Percentiles rank a stretch among this genome's conserved stretches.
phyloP scores from a whole-genome alignment of 2,329 filamentous ascomycete species.

The Drechslera avenae region DNA sequence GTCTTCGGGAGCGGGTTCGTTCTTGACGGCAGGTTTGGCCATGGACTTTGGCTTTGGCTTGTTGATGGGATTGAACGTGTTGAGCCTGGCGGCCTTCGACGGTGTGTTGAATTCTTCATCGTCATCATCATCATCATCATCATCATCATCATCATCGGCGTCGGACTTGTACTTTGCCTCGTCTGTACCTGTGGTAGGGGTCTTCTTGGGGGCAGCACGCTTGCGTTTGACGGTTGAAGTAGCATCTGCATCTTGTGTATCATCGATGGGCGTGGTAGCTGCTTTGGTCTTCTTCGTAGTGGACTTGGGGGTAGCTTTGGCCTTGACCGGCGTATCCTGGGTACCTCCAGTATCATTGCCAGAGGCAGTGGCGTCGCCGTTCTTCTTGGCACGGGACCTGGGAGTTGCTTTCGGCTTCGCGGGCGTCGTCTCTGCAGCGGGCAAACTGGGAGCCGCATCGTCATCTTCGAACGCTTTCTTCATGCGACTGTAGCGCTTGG shows the following conservation, averaged over 20 bases:
- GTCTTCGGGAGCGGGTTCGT: neutral
- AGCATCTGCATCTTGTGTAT: neutral
- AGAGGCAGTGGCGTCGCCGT: neutral
- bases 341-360: neutral
- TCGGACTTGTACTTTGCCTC: slow-evolving; percentile 8
- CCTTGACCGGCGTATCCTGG: neutral
- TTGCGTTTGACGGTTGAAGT: slow-evolving; percentile 28
- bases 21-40: neutral
- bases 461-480: slow-evolving; percentile 38
- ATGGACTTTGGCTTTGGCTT: slow-evolving; percentile 7
- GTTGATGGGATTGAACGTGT: neutral
- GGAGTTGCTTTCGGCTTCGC: slow-evolving; percentile 8
- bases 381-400: slow-evolving; percentile 10
- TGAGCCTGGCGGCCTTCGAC: slow-evolving; percentile 12
- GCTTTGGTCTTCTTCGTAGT: neutral
- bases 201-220: slow-evolving; percentile 17
- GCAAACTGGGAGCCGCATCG: slow-evolving; percentile 6
- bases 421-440: neutral
- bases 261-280: neutral
- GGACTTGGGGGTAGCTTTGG: too few relatives aligned
- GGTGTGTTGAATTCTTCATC: slow-evolving; percentile 1
- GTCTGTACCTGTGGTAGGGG: neutral
- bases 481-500: slow-evolving; percentile 42
- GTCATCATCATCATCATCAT: neutral
- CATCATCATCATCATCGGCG: neutral